phyloP scores from a whole-genome alignment of 2,329 filamentous ascomycete genomes.

The Akanthomyces lecanii region DNA sequence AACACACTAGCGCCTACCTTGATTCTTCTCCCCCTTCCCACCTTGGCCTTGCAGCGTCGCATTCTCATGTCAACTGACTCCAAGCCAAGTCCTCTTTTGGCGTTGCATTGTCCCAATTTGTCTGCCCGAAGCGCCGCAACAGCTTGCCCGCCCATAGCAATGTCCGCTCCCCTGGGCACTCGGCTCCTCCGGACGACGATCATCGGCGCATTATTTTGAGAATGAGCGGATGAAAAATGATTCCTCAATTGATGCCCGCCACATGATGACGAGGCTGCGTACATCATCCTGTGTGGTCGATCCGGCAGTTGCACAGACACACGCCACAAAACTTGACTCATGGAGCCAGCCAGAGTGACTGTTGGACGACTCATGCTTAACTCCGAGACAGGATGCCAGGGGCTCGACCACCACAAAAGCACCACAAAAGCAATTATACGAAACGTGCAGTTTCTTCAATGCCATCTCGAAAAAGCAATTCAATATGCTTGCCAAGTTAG shows the following conservation, averaged over 20 bases:
- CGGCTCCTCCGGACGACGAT: neutral
- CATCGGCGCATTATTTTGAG: neutral
- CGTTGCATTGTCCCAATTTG: neutral
- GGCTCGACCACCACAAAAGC: neutral
- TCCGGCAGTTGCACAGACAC: conserved; percentile 5
- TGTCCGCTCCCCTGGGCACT: neutral
- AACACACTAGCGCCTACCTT: neutral
- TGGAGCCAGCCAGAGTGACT: neutral
- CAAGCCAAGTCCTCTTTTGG: neutral
- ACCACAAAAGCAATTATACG: conserved; percentile 8
- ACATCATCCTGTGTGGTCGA: conserved; percentile 7
- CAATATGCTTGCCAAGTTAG: neutral
- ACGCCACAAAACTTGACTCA: conserved; percentile 5
- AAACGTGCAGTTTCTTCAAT: neutral
- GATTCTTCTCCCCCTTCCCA: neutral
- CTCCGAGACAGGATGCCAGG: neutral
- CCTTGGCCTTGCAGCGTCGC: neutral
- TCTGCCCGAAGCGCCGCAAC: neutral
- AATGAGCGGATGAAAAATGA: neutral
- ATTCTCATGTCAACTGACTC: conserved; percentile 7
- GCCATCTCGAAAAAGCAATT: neutral
- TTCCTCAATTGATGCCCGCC: neutral
- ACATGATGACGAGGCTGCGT: conserved; percentile 5
- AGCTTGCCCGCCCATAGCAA: neutral
- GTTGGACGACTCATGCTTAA: neutral